These are phyloP conservation scores for Jacaranda copaia DNA, from an alignment of 257 asterid species.

Conservation along the genomic window DNA sequence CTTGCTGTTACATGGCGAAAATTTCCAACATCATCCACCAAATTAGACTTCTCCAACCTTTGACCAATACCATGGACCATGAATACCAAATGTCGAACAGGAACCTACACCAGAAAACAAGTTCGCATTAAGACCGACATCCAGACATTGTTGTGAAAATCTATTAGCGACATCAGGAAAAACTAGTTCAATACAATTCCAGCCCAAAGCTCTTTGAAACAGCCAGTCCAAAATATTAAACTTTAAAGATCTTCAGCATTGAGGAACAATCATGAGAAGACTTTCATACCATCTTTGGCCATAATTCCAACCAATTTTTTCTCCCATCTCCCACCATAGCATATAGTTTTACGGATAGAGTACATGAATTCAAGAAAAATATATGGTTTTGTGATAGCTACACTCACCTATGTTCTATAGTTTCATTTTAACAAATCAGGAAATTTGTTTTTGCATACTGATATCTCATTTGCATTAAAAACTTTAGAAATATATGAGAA, in stretches of 20 bases:
- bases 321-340: background rate
- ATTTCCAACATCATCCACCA: constrained; percentile 92
- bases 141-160: constrained; percentile 19
- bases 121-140: constrained; percentile 9
- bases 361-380: background rate
- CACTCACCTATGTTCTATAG: constrained; percentile 12
- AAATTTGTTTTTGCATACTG: constrained; percentile 15
- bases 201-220: constrained; percentile 2
- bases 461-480: constrained; percentile 14
- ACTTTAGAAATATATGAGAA: constrained; percentile 15
- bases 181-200: background rate
- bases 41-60: constrained; percentile 94
- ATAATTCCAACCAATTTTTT: too few species aligned
- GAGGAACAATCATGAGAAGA: constrained; percentile 18
- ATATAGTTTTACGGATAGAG: background rate
- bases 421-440: constrained; percentile 1
- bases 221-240: background rate
- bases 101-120: constrained; percentile 68
- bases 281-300: too few species aligned
- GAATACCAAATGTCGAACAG: constrained; percentile 93
- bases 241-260: background rate
- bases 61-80: constrained; percentile 99
- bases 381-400: background rate
- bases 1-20: constrained; percentile 79
- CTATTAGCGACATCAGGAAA: background rate